Base-by-base conservation (phyloP, 805 yeast species). In the Kuraishia hungarica region DNA sequence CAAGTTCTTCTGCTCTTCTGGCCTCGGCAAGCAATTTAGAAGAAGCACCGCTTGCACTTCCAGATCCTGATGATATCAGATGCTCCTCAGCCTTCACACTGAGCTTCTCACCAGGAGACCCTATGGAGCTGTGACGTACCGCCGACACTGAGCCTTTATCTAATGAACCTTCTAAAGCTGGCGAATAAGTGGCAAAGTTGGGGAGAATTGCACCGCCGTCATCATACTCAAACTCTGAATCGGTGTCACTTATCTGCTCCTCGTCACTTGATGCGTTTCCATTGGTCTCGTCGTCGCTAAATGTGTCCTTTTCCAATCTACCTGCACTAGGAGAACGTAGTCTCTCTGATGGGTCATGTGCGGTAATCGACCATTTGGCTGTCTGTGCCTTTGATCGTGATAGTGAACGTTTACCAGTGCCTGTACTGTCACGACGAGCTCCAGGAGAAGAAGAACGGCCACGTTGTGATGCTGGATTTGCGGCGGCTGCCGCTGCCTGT, bases 261-360 rank as follows among this genome's bases (percentile, higher is more conserved):
- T 82, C 87, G 53, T 82, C 86, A 62, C 82, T 76, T 58, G 55
- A 56, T 49, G 58, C 57, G 6, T 53, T 61, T 8, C 51, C 59
- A 10, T 61, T 59, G 5, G 39, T 60, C 29, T 56, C 61, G 7
- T 51, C 54, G 10, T 55, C 53, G 4, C 56, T 58, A 17, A 56
- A 53, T 15, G 54, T 60, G 13, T 57, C 62, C 29, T 61, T 47
- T n/a, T 59, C 65, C 58, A 55, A 54, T 20, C 58, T 58, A 46
- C 39, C 46, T 2, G 46, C 39, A 28, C 56, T 57, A 11, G 63
- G 57, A 11, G 63, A 62, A 15, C 61, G 63, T 39, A 86, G 66
- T 56, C 94, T 71, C 61, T 84, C 87, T 58, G 84, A 83, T 0
- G 96, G 96, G 61, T 87, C 92, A 61, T 83, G 87, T 54, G 80